Base-by-base conservation (phyloP, 2,329 filamentous ascomycete species). In the Colletotrichum tofieldiae region DNA sequence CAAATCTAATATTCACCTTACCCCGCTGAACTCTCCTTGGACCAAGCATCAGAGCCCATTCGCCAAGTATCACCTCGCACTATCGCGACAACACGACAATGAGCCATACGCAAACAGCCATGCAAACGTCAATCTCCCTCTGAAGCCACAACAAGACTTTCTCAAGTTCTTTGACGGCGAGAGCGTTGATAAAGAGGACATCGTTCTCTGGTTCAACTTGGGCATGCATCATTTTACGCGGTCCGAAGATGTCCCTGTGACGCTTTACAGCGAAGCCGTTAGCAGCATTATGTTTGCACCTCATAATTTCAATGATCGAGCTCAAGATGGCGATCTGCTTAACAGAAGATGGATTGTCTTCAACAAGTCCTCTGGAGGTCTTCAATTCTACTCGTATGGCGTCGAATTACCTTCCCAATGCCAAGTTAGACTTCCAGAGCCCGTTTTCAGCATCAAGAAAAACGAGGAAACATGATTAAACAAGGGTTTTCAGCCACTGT, bases 1-100 rank as follows among this genome's bases (percentile, higher is more conserved):
- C 79, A 98, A 98, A 88, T 96, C 98, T 82, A 98, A 99, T 88
- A 78, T 80, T 8, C 84, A 87, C 73, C 78, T 88, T 29, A 86
- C 85, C 0, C 79, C 85, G 29, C 67, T 81, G 16, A 82, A 87
- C 70, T 86, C 84, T 7, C 82, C 82, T 5, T 82, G 80, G 37
- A 77, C 83, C 6, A 79, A 79, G 18, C 82, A 84, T 39, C 79
- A 84, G 3, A 83, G 81, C 1, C 74, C 81, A 23, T 88, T 83
- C 77, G 83, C 85, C 3, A 82, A 83, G 18, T 81, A 85, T 51
- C 83, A 88, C 73, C 75, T 89, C 5, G 86, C 82, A 76, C 79
- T 87, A 12, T 69, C 60, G 26, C 45, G 60, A 14, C 70, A 72
- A 39, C 61, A 72, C n/a, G 70, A 69, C 56, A 72, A 29, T 1